phyloP scores from a whole-genome alignment of 2,329 filamentous ascomycete species.

The Fusarium fracticaudum region DNA sequence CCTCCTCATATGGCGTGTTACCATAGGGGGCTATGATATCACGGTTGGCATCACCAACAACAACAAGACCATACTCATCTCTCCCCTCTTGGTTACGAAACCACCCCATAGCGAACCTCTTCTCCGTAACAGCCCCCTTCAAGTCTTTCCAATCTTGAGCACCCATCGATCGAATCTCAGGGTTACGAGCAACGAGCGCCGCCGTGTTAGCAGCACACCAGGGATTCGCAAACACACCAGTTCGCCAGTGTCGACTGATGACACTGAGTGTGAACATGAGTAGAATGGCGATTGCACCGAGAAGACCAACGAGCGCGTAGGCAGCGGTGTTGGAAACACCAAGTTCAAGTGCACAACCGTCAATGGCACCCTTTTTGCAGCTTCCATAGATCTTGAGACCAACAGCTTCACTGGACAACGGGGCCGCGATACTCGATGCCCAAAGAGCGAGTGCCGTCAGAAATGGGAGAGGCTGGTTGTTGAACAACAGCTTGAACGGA shows the following conservation, averaged over 20 bases:
- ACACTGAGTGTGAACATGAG: constrained; percentile 15
- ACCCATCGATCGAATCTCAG: constrained; percentile 21
- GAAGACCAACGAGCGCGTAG: constrained; percentile 21
- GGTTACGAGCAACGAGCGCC: constrained; percentile 32
- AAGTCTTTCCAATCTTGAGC: constrained; percentile 25
- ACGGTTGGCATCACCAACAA: not conserved
- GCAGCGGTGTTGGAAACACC: constrained; percentile 28
- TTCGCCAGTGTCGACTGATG: constrained; percentile 33
- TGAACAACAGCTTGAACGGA: constrained; percentile 47
- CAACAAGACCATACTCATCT: constrained; percentile 33
- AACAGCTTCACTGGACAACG: constrained; percentile 34
- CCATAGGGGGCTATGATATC: not conserved
- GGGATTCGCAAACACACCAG: constrained; percentile 36
- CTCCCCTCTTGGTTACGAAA: constrained; percentile 16
- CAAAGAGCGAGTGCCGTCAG: constrained; percentile 20
- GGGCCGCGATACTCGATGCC: constrained; percentile 22
- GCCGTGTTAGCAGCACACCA: constrained; percentile 33
- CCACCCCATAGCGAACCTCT: constrained; percentile 27
- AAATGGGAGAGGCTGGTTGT: constrained; percentile 48
- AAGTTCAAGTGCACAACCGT: constrained; percentile 33
- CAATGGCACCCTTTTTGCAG: constrained; percentile 26
- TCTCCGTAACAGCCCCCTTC: constrained; percentile 16
- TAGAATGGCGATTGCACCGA: constrained; percentile 5
- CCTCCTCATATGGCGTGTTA: constrained; percentile 24
- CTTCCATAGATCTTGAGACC: constrained; percentile 36